Evolutionary conservation across 2,329 filamentous ascomycete species (phyloP), one percentile per base, ranked within the genome.

Genomic region (Cladophialophora psammophila): DNA sequence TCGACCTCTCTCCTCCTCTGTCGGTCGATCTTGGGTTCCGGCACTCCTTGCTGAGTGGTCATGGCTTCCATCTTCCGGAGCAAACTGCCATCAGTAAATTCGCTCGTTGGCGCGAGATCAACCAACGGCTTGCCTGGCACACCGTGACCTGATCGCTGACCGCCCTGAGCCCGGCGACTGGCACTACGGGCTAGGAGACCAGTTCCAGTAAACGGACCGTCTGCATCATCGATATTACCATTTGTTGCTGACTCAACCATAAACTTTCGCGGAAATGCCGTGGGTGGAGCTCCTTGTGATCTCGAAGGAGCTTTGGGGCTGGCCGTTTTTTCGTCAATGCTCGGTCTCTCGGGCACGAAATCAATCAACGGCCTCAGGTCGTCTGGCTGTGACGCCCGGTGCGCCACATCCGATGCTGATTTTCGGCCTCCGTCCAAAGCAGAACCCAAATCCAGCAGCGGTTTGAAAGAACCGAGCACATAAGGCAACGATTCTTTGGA

Each of bases 401-500:
- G 48, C 3, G 35, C 48, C 40, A n/a, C 6, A 5, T 35, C 64
- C 2, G 31, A 26, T 2, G 56, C 60, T 6, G 40, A 32, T 52
- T 52, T 52, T 26, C 55, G n/a, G 7, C n/a, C 40, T 34, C 34
- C 53, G 9, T 67, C 64, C 5, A 31, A 10, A 2, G 31, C 20
- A 34, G 63, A 63, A 18, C 85, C 81, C 74, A 88, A 79, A 67
- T 92, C 88, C 8, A 93, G 77, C 3, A 93, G 78, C 0, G 91
- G 90, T 71, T 87, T 83, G 76, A 91, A 91, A 1, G 86, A 84
- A 5, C 90, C 90, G 60, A 91, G 75, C 66, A 89, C 73, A 80
- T 87, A 82, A 83, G 91, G 59, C 63, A 80, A 86, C 72, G 77
- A 83, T 67, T 85, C 82, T 42, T 85, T 84, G 2, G 52, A 81